A percentile compares a stretch with the other conserved stretches of the same genome.
Evolutionary conservation across 2,329 filamentous ascomycete genomes (phyloP).

Genomic region (Aspergillus tamarii): DNA sequence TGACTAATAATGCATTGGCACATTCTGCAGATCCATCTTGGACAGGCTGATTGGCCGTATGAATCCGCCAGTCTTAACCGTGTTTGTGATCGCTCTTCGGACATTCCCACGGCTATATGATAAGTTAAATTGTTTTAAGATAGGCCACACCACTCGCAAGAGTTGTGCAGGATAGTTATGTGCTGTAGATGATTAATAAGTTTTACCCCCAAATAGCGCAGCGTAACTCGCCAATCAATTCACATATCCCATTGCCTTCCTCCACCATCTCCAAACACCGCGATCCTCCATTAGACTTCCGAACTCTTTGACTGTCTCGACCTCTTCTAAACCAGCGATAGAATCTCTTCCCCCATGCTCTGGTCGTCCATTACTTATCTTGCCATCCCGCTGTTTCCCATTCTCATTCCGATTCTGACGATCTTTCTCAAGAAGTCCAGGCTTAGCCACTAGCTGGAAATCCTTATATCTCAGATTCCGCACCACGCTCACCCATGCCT

Average conservation of each 20-base stretch:
- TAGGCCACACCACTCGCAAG: background rate
- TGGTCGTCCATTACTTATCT: background rate
- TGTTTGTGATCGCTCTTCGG: background rate
- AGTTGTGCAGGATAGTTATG: background rate
- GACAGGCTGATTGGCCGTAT: background rate
- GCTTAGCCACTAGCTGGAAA: constrained; percentile 65
- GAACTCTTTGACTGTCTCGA: constrained; percentile 67
- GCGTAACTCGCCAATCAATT: constrained; percentile 13
- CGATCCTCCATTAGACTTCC: constrained; percentile 62
- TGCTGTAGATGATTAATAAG: background rate
- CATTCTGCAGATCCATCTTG: background rate
- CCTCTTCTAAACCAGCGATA: constrained; percentile 55
- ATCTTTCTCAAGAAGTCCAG: constrained; percentile 40
- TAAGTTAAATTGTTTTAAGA: background rate
- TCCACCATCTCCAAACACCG: constrained; percentile 68
- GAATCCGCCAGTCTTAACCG: background rate
- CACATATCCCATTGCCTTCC: constrained; percentile 63
- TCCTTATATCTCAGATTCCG: constrained; percentile 72
- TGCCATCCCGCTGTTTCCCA: background rate
- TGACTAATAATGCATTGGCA: background rate
- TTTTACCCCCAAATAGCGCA: background rate
- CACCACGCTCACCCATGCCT: constrained; percentile 66
- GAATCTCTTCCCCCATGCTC: background rate
- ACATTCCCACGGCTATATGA: background rate
- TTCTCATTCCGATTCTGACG: constrained; percentile 3